A percentile compares a stretch with the other conserved stretches of the same genome.
Conservation (phyloP, 805 yeast genomes). For the Ogataea kodamae region DNA sequence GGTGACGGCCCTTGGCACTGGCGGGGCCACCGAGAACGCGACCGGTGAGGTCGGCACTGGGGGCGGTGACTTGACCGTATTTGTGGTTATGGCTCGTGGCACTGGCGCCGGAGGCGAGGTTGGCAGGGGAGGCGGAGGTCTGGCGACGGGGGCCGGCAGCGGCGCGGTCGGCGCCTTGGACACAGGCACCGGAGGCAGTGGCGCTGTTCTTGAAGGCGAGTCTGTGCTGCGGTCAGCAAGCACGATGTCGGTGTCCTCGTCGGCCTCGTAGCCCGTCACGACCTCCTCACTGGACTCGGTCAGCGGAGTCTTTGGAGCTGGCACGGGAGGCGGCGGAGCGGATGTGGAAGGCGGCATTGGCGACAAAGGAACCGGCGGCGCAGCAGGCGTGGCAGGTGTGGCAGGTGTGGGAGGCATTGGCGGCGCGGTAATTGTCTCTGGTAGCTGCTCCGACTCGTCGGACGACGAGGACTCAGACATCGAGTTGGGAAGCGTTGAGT, state of each 20-base stretch:
- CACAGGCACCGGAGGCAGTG: slow-evolving; percentile 13
- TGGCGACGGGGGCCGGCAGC: slow-evolving; percentile 8
- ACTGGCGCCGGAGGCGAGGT: slow-evolving; percentile 12
- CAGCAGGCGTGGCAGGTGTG: slow-evolving; percentile 8
- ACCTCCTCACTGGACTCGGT: slow-evolving; percentile 19
- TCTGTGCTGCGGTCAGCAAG: slow-evolving; percentile 10
- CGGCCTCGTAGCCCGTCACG: slow-evolving; percentile 68
- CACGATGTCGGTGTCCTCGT: slow-evolving; percentile 44
- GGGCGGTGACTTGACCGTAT: no score
- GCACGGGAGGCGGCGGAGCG: slow-evolving; percentile 4
- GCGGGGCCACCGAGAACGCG: no score
- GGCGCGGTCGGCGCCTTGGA: slow-evolving; percentile 22
- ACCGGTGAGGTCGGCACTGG: no score
- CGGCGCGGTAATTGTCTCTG: no score
- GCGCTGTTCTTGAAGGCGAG: slow-evolving; percentile 9
- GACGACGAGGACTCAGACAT: not conserved
- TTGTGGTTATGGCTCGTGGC: slow-evolving; percentile 24
- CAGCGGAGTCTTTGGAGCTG: slow-evolving; percentile 6
- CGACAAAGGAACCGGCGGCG: slow-evolving; percentile 1
- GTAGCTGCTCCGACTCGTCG: no score
- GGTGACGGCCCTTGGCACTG: slow-evolving; percentile 23
- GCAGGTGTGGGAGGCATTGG: slow-evolving; percentile 18
- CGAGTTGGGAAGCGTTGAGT: not conserved
- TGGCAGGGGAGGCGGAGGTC: slow-evolving; percentile 7
- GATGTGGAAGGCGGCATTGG: slow-evolving; percentile 1